Conservation (phyloP, 139 green algal species). For the Coelastrella sp. region DNA sequence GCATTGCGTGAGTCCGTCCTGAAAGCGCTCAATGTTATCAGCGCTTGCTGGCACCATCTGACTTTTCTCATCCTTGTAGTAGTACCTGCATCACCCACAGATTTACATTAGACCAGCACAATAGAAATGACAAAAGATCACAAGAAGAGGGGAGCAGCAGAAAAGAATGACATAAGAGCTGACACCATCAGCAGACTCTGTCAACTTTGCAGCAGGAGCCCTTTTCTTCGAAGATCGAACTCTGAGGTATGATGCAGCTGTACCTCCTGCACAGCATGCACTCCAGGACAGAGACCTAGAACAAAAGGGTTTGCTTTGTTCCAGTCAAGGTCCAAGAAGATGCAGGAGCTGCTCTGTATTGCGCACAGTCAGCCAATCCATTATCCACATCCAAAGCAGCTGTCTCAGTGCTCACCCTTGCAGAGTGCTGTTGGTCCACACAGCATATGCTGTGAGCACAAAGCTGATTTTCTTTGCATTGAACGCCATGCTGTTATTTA, state of each 20-base stretch:
- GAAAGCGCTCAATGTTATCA: neutral
- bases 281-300: too few species aligned
- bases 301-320: too few species aligned
- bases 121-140: neutral
- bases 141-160: neutral
- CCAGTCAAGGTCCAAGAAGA: neutral
- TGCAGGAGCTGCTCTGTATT: neutral
- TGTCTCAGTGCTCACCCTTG: neutral
- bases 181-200: too few species aligned
- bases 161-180: neutral
- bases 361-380: too few species aligned
- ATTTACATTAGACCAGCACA: neutral
- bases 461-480: constrained; percentile 39
- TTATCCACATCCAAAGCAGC: neutral
- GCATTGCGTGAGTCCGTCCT: neutral
- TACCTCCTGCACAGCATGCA: too few species aligned
- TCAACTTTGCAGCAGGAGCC: too few species aligned
- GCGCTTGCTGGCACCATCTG: neutral
- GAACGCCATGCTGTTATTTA: constrained; percentile 10
- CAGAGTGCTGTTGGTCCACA: neutral
- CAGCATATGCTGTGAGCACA: constrained; percentile 1
- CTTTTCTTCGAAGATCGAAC: too few species aligned
- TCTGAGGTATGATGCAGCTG: too few species aligned
- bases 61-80: constrained; percentile 4
- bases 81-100: neutral